Conservation (phyloP, 371 early-diverging fungal genomes). For the Umbelopsis sp. region DNA sequence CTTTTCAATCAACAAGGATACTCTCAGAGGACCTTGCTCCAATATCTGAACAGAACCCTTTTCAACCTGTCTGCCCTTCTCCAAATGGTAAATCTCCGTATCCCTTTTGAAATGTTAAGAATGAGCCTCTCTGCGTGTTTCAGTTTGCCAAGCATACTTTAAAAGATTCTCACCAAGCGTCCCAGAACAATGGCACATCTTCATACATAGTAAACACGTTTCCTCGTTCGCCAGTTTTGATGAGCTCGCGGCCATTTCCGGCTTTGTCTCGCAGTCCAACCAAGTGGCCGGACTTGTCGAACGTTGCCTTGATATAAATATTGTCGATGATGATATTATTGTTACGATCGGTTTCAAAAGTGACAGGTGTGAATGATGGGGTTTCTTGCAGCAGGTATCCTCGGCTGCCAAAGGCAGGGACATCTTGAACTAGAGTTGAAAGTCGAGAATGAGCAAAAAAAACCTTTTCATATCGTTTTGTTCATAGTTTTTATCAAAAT, state of each 20-base stretch:
- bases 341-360: conserved; percentile 36
- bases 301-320: conserved; percentile 60
- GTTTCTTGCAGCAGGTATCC: conserved; percentile 21
- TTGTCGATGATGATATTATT: conserved; percentile 72
- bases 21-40: conserved; percentile 86
- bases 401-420: conserved; percentile 21
- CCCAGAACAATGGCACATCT: conserved; percentile 64
- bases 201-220: conserved; percentile 83
- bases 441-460: background rate
- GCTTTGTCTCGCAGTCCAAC: conserved; percentile 65
- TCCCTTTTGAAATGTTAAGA: conserved; percentile 17
- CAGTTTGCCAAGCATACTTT: background rate
- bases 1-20: conserved; percentile 67
- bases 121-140: background rate
- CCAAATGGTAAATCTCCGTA: conserved; percentile 84
- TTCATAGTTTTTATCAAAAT: background rate
- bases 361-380: conserved; percentile 34
- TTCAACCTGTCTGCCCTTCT: conserved; percentile 66
- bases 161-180: conserved; percentile 23
- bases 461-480: background rate
- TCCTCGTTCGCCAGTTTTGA: conserved; percentile 64
- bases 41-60: conserved; percentile 52
- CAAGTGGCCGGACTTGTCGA: conserved; percentile 75
- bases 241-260: conserved; percentile 69
- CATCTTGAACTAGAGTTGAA: conserved; percentile 20